phyloP scores from a whole-genome alignment of 257 asterid species.

The Fraxinus americana region DNA sequence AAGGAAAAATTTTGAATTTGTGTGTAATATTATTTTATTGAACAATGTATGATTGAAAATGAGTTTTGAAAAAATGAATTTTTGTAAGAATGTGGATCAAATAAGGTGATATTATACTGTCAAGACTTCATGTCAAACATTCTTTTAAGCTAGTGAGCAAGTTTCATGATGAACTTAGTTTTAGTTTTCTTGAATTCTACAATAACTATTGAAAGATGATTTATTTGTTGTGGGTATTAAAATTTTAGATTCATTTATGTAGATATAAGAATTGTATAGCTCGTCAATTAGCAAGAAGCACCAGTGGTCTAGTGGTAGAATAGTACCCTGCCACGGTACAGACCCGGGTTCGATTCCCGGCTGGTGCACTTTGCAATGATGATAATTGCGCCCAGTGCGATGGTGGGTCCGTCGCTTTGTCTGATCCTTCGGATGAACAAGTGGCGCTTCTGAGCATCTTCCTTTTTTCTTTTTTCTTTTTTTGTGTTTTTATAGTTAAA shows the following conservation, averaged over 20 bases:
- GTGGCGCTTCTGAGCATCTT: slow-evolving; percentile 29
- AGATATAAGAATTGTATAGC: too few species aligned
- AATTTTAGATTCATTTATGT: too few species aligned
- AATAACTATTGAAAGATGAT: neutral
- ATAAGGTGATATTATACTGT: too few species aligned
- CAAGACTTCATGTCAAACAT: neutral
- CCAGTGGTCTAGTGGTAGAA: slow-evolving; percentile 44
- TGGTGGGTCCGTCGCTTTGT: slow-evolving; percentile 26
- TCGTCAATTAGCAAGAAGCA: neutral
- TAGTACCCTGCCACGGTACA: slow-evolving; percentile 82
- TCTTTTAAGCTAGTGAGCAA: neutral
- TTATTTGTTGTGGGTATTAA: too few species aligned
- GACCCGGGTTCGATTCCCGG: slow-evolving; percentile 85
- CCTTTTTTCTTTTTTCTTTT: neutral
- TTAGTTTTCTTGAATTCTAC: too few species aligned
- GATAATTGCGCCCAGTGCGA: slow-evolving; percentile 9
- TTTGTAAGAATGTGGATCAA: too few species aligned
- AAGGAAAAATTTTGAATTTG: too few species aligned
- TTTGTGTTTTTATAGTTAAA: neutral
- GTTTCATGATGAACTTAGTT: too few species aligned
- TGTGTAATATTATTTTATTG: too few species aligned
- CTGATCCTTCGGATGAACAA: slow-evolving; percentile 5
- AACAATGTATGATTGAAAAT: too few species aligned
- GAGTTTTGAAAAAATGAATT: too few species aligned
- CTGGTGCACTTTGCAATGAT: slow-evolving; percentile 55